Evolutionary conservation across 495 filamentous ascomycete species (phyloP).

Genomic region (Aspergillus saccharolyticus): DNA sequence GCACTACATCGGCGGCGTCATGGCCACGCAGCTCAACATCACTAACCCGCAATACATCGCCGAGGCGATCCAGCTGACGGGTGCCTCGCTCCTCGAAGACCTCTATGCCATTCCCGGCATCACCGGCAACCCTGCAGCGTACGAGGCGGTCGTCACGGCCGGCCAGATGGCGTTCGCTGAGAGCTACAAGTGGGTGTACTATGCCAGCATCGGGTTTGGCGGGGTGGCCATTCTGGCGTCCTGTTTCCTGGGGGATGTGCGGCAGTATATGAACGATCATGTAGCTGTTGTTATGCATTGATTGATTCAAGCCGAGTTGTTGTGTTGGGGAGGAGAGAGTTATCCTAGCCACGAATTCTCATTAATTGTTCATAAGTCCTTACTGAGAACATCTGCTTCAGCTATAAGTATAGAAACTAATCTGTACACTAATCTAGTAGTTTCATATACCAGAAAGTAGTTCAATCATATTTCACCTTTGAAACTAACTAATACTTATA

Average conservation of each 20-base stretch:
- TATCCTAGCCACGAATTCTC: no score
- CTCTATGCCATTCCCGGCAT: constrained; percentile 54
- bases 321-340: no score
- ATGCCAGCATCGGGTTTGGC: constrained; percentile 64
- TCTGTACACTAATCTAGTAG: no score
- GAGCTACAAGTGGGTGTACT: constrained; percentile 64
- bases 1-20: constrained; percentile 50
- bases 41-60: constrained; percentile 35
- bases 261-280: constrained; percentile 64
- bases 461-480: no score
- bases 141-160: constrained; percentile 54
- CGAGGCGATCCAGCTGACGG: constrained; percentile 53
- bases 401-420: no score
- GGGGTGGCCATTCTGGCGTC: constrained; percentile 56
- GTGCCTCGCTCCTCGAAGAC: constrained; percentile 48
- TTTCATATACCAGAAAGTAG: no score
- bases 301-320: no score
- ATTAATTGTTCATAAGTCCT: no score
- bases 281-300: constrained; percentile 56
- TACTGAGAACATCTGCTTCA: no score
- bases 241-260: constrained; percentile 59
- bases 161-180: constrained; percentile 59
- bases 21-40: constrained; percentile 50
- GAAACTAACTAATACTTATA: no score
- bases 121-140: constrained; percentile 46